A percentile compares a stretch with the other conserved stretches of the same genome.
Conservation (phyloP, 2,329 filamentous ascomycete genomes). For the Venturia aucupariae region DNA sequence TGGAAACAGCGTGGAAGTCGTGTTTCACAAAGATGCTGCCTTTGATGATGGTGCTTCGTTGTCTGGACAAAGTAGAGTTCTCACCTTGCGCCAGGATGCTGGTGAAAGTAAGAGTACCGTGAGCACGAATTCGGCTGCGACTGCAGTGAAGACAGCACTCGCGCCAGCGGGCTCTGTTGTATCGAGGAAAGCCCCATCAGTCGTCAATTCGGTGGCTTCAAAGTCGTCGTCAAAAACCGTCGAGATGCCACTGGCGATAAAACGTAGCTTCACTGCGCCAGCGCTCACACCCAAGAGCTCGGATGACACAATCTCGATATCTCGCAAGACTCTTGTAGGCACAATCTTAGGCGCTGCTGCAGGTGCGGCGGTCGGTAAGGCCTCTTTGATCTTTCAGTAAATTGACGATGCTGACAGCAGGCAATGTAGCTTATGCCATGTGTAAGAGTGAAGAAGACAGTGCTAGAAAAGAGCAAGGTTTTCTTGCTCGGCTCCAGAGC, state of each 20-base stretch:
- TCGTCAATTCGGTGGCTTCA: slow-evolving; percentile 15
- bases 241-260: neutral
- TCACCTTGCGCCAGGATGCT: slow-evolving; percentile 32
- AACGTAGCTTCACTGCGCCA: slow-evolving; percentile 15
- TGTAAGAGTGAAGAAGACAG: slow-evolving; percentile 48
- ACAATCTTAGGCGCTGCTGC: slow-evolving; percentile 72
- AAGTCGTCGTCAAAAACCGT: slow-evolving; percentile 17
- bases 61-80: slow-evolving; percentile 24
- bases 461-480: slow-evolving; percentile 1
- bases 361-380: slow-evolving; percentile 50
- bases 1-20: slow-evolving; percentile 74
- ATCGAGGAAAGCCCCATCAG: slow-evolving; percentile 13
- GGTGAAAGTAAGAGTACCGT: slow-evolving; percentile 23
- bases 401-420: neutral
- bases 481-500: neutral
- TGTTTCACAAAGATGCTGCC: slow-evolving; percentile 45
- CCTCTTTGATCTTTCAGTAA: neutral
- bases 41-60: slow-evolving; percentile 27
- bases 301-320: slow-evolving; percentile 23
- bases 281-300: slow-evolving; percentile 17
- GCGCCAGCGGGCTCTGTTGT: slow-evolving; percentile 14
- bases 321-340: slow-evolving; percentile 59
- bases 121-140: slow-evolving; percentile 21
- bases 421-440: slow-evolving; percentile 55
- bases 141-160: slow-evolving; percentile 19